A percentile compares a stretch with the other conserved stretches of the same genome.
These are phyloP conservation scores for Macrocybe gigantea DNA, from an alignment of 768 basidiomycete genomes.

Conservation along the genomic window DNA sequence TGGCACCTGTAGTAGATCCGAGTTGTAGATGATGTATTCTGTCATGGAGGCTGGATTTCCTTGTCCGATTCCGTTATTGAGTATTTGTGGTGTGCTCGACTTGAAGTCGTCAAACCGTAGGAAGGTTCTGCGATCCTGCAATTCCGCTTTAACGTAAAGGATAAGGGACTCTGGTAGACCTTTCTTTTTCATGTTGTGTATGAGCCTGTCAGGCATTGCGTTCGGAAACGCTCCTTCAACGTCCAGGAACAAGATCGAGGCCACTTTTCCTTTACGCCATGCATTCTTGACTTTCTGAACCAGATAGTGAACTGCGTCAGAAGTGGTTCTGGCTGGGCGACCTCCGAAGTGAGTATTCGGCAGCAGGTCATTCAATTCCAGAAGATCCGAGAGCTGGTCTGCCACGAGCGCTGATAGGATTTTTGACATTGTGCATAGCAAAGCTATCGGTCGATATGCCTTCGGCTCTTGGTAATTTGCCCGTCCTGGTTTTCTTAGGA, in stretches of 20 bases:
- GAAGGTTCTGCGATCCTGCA: slow-evolving; percentile 11
- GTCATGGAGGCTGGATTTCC: slow-evolving; percentile 19
- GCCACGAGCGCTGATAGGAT: slow-evolving; percentile 15
- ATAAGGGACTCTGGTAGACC: slow-evolving; percentile 16
- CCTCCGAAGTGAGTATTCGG: slow-evolving; percentile 21
- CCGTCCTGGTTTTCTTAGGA: slow-evolving; percentile 29
- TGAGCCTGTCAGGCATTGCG: slow-evolving; percentile 8
- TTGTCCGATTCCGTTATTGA: slow-evolving; percentile 18
- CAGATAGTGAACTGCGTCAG: slow-evolving; percentile 23
- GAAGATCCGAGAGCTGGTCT: slow-evolving; percentile 8
- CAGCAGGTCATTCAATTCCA: slow-evolving; percentile 11
- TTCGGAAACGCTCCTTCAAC: slow-evolving; percentile 23
- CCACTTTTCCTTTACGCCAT: slow-evolving; percentile 21
- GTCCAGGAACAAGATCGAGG: slow-evolving; percentile 20
- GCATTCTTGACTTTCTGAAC: slow-evolving; percentile 28
- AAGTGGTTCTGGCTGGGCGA: slow-evolving; percentile 19
- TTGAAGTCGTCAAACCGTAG: slow-evolving; percentile 21
- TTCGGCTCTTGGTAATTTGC: slow-evolving; percentile 23
- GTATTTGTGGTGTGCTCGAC: slow-evolving; percentile 8
- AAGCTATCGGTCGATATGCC: slow-evolving; percentile 27
- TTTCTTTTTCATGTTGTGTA: slow-evolving; percentile 15
- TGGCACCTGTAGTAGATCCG: slow-evolving; percentile 13
- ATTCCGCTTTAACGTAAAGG: slow-evolving; percentile 8
- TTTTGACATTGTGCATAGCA: slow-evolving; percentile 16
- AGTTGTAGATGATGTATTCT: slow-evolving; percentile 18